A percentile compares a stretch with the other conserved stretches of the same genome.
Conservation (phyloP, 306 rosid genomes). For the Alnus rubra region DNA sequence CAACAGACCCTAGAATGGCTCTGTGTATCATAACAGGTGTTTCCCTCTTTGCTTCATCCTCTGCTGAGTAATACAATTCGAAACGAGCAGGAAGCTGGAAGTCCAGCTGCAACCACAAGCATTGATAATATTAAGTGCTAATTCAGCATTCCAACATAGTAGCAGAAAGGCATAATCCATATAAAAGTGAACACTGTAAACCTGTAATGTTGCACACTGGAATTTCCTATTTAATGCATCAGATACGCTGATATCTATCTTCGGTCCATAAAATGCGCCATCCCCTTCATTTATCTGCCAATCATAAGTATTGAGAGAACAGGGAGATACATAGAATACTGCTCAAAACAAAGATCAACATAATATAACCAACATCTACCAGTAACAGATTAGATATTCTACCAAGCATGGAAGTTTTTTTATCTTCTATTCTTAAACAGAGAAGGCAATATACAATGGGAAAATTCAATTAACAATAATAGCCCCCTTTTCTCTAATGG, state of each 20-base stretch:
- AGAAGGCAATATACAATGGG: neutral
- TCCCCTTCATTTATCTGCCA: constrained; percentile 84
- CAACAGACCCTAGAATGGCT: constrained; percentile 92
- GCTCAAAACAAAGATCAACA: constrained; percentile 1
- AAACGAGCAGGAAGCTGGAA: constrained; percentile 94
- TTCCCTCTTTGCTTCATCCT: constrained; percentile 93
- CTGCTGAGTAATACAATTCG: constrained; percentile 85
- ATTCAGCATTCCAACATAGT: constrained; percentile 14
- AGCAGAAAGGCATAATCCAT: neutral
- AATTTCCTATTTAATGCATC: constrained; percentile 87
- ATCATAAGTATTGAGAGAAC: constrained; percentile 30
- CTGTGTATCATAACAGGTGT: constrained; percentile 93
- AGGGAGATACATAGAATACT: constrained; percentile 9
- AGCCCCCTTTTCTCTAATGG: neutral
- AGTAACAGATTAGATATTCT: neutral
- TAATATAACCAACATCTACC: neutral
- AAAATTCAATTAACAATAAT: neutral
- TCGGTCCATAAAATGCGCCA: constrained; percentile 96
- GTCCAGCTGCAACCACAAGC: constrained; percentile 72
- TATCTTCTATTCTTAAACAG: neutral
- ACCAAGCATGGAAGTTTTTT: neutral
- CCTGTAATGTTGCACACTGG: constrained; percentile 98
- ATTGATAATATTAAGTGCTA: constrained; percentile 20
- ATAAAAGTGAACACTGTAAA: constrained; percentile 27
- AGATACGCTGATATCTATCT: constrained; percentile 89